A percentile compares a stretch with the other conserved stretches of the same genome.
phyloP scores from a whole-genome alignment of 768 basidiomycete species.

The Podaxis sp. region DNA sequence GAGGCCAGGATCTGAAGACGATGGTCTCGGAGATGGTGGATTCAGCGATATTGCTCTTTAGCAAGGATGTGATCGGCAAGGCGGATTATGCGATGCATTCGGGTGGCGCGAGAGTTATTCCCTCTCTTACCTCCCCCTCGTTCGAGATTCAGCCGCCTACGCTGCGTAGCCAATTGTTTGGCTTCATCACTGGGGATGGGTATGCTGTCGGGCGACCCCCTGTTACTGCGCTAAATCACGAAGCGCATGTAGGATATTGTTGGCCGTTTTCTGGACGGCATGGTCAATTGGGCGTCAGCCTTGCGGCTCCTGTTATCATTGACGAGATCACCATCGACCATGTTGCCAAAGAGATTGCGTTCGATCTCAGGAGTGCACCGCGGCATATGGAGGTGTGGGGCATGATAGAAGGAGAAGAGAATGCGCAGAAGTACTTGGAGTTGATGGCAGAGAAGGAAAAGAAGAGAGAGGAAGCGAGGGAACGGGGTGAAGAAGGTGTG shows the following conservation, averaged over 20 bases:
- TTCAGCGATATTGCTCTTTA: slow-evolving; percentile 61
- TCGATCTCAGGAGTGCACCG: slow-evolving; percentile 80
- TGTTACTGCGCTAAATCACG: slow-evolving; percentile 84
- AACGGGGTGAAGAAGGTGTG: slow-evolving; percentile 24
- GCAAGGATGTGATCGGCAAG: slow-evolving; percentile 78
- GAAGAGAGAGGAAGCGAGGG: slow-evolving; percentile 28
- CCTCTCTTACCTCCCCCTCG: slow-evolving; percentile 79
- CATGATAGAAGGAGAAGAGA: slow-evolving; percentile 75
- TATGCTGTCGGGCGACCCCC: slow-evolving; percentile 76
- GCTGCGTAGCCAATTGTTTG: slow-evolving; percentile 45
- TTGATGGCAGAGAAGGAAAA: slow-evolving; percentile 50
- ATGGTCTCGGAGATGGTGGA: slow-evolving; percentile 79
- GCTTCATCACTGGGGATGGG: slow-evolving; percentile 60
- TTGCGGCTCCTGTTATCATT: slow-evolving; percentile 73
- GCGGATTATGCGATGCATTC: slow-evolving; percentile 87
- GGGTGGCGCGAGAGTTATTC: slow-evolving; percentile 77
- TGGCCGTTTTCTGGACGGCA: slow-evolving; percentile 85
- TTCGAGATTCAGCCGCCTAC: slow-evolving; percentile 60
- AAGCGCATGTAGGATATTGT: slow-evolving; percentile 80
- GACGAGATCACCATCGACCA: slow-evolving; percentile 87
- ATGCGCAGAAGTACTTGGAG: slow-evolving; percentile 55
- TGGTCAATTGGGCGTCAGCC: slow-evolving; percentile 81
- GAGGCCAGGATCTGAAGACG: slow-evolving; percentile 68
- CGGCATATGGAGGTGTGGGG: slow-evolving; percentile 91
- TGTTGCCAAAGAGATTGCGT: slow-evolving; percentile 76